These are phyloP conservation scores for Talaromyces sp. DNA, from an alignment of 2,329 filamentous ascomycete species.

Conservation along the genomic window DNA sequence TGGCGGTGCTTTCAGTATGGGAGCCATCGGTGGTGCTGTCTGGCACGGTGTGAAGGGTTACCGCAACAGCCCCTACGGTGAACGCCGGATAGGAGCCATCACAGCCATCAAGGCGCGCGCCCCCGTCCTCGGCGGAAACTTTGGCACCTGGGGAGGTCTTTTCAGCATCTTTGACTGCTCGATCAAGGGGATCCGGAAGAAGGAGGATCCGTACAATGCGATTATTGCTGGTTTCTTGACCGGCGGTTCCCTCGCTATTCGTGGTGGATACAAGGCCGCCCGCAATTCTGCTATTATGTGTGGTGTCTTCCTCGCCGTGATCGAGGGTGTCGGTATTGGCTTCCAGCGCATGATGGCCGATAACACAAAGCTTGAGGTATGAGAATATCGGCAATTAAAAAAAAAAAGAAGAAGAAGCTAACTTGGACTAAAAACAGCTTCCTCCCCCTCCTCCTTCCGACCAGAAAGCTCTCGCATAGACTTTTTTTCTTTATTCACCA, in stretches of 20 bases:
- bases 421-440: constrained; percentile 19
- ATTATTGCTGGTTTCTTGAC: constrained; percentile 98
- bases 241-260: constrained; percentile 82
- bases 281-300: constrained; percentile 96
- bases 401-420: neutral
- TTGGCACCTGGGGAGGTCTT: constrained; percentile 93
- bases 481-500: neutral
- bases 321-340: constrained; percentile 94
- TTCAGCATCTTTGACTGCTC: constrained; percentile 97
- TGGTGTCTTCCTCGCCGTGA: constrained; percentile 87
- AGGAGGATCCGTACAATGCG: constrained; percentile 97
- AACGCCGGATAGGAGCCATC: constrained; percentile 90
- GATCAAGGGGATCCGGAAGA: constrained; percentile 88
- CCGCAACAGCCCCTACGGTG: constrained; percentile 83
- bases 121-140: constrained; percentile 94
- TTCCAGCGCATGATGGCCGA: constrained; percentile 93
- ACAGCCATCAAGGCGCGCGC: constrained; percentile 97
- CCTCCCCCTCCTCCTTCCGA: constrained; percentile 32
- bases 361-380: constrained; percentile 75
- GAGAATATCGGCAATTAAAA: constrained; percentile 12
- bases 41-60: constrained; percentile 98
- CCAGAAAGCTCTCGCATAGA: constrained; percentile 34
- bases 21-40: constrained; percentile 74
- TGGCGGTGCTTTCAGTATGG: constrained; percentile 94
- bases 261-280: constrained; percentile 86